Conservation (phyloP, 2,329 filamentous ascomycete genomes). For the Parafenestella ontariensis region DNA sequence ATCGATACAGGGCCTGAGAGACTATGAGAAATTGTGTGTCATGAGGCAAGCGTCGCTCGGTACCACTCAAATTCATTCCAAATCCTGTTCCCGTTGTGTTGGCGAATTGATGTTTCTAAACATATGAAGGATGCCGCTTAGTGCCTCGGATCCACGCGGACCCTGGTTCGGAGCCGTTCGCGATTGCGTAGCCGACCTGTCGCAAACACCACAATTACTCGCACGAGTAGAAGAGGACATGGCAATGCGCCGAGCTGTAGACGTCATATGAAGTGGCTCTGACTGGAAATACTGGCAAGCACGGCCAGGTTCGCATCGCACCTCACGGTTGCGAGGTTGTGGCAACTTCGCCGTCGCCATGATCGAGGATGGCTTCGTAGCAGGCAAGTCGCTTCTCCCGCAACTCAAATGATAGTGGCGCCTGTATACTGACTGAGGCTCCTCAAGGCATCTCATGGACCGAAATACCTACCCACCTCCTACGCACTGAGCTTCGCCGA, state of each 20-base stretch:
- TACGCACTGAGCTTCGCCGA: conserved; percentile 59
- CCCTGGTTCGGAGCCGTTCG: background rate
- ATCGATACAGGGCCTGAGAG: background rate
- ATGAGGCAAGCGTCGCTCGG: background rate
- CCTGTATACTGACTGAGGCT: conserved; percentile 20
- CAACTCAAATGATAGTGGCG: background rate
- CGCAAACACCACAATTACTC: background rate
- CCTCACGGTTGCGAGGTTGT: background rate
- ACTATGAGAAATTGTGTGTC: background rate
- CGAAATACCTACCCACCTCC: conserved; percentile 52
- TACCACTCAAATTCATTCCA: background rate
- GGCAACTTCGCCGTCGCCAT: conserved; percentile 28
- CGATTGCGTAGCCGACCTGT: background rate
- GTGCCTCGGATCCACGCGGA: conserved; percentile 4
- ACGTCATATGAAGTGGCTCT: conserved; percentile 27
- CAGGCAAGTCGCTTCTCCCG: conserved; percentile 25
- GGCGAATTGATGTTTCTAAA: conserved; percentile 28
- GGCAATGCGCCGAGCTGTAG: conserved; percentile 3
- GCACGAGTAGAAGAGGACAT: background rate
- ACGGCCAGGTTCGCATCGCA: conserved; percentile 13
- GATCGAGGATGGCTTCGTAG: conserved; percentile 19
- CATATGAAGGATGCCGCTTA: conserved; percentile 14
- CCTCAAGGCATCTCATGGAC: conserved; percentile 40
- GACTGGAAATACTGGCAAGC: conserved; percentile 16
- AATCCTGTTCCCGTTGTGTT: conserved; percentile 11